Base-by-base conservation (phyloP, 2,329 filamentous ascomycete genomes). In the Neofusicoccum umdonicola region DNA sequence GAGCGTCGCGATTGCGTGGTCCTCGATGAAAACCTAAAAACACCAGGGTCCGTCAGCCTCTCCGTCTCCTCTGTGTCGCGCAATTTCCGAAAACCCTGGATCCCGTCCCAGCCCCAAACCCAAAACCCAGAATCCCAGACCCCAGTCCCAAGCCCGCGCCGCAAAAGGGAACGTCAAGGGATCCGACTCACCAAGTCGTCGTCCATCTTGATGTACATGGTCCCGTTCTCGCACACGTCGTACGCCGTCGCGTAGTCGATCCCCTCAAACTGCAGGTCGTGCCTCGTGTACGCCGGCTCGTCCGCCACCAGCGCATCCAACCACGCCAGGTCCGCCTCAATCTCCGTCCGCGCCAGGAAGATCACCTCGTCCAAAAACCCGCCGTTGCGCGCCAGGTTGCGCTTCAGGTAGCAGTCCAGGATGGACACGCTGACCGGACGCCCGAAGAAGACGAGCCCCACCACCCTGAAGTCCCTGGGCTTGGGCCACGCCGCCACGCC, bases 1-100 rank as follows among this genome's bases (percentile, higher is more conserved):
- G 6, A 87, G 77, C 3, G 83, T 81, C 2, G 83, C 80, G 56
- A 88, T 84, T 27, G 81, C 77, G 62, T 77, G 73, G 54, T 80
- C 77, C 64, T 80, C 77, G 12, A 81, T 68, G 63, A 75, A 82
- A 34, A 80, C 71, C 56, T 71, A 35, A 11, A 42, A 44, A 57
- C 17, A 48, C 45, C 45, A 48, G 27, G 45, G 17, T 19, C 2
- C 13, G 62, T 63, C 48, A 63, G 62, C 35, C 34, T 44, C 9
- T 34, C 35, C 22, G 22, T 22, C 22, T 22, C 22, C 3, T 22
- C 22, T 22, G 22, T 22, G 22, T 22, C 22, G 22, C 22, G 22
- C 22, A 22, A 22, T 22, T 22, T 13, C 37, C 37, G 22, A 22
- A 42, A 7, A 37, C 50, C 50, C 34, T 11, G 22, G 47, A 35